Conservation (phyloP, 2,329 filamentous ascomycete species). For the Byssothecium circinans region DNA sequence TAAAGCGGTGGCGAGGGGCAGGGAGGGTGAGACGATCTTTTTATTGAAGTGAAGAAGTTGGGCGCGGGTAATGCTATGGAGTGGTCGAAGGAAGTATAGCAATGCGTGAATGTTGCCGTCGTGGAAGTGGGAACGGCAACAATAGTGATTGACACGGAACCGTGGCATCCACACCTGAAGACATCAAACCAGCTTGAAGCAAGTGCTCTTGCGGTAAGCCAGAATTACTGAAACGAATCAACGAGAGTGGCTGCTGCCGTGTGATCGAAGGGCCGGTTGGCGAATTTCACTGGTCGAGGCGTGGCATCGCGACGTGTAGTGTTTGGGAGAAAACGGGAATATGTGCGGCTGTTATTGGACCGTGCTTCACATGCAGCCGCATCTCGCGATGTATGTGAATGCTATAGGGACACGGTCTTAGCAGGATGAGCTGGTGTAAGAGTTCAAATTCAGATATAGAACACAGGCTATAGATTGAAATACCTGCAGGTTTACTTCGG, state of each 20-base stretch:
- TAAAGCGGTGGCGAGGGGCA: constrained; percentile 1
- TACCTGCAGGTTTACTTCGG: background rate
- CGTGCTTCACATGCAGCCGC: constrained; percentile 14
- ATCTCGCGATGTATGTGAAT: constrained; percentile 3
- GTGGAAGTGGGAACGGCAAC: constrained; percentile 6
- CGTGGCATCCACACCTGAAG: constrained; percentile 12
- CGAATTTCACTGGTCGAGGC: constrained; percentile 11
- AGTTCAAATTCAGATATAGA: constrained; percentile 5
- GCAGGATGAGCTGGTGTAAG: constrained; percentile 2
- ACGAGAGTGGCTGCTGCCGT: constrained; percentile 17
- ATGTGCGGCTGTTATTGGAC: constrained; percentile 18
- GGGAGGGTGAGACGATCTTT: constrained; percentile 9
- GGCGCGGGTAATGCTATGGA: constrained; percentile 10
- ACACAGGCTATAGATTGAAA: background rate
- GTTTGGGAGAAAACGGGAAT: constrained; percentile 25
- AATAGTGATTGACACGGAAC: constrained; percentile 8
- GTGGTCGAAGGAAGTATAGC: constrained; percentile 9
- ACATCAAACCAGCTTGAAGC: constrained; percentile 16
- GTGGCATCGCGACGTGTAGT: constrained; percentile 24
- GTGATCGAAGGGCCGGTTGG: constrained; percentile 21
- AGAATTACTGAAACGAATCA: constrained; percentile 11
- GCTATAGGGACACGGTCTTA: constrained; percentile 1
- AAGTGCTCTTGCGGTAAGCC: constrained; percentile 11
- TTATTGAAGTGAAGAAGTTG: constrained; percentile 7
- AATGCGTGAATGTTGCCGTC: constrained; percentile 9